Evolutionary conservation across 2,329 filamentous ascomycete genomes (phyloP).

Genomic region (Phyllosticta citribraziliensis): DNA sequence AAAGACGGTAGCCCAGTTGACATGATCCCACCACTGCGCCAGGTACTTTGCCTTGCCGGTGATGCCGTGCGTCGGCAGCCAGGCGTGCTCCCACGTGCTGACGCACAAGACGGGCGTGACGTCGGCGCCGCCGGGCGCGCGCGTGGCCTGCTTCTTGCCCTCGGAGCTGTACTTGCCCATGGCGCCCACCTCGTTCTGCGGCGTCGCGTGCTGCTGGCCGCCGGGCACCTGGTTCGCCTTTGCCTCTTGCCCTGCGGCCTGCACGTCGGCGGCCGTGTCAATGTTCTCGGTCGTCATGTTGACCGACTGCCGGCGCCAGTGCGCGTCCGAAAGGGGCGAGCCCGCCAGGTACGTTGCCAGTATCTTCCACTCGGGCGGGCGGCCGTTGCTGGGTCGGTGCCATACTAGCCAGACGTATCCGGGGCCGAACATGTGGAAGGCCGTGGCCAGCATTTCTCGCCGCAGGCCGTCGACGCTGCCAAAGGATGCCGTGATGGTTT

Average conservation of each 20-base stretch:
- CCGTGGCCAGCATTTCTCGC: conserved; percentile 69
- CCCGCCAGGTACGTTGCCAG: conserved; percentile 87
- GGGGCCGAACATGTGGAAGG: conserved; percentile 86
- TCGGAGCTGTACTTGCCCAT: conserved; percentile 26
- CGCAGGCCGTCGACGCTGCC: conserved; percentile 74
- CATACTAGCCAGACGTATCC: conserved; percentile 91
- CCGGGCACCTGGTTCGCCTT: not conserved
- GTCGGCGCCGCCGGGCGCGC: conserved; percentile 57
- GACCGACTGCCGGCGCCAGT: conserved; percentile 60
- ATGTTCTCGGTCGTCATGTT: conserved; percentile 57
- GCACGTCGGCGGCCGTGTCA: conserved; percentile 16
- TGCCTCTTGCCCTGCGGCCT: not conserved
- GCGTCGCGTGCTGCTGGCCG: conserved; percentile 2
- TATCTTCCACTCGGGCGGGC: conserved; percentile 50
- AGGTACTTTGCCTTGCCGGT: conserved; percentile 65
- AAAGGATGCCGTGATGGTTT: conserved; percentile 60
- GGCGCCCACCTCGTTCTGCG: conserved; percentile 29
- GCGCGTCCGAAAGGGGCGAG: conserved; percentile 74
- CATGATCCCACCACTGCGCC: conserved; percentile 73
- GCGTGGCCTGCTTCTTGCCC: conserved; percentile 23
- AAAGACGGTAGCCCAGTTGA: conserved; percentile 72
- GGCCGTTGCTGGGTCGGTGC: conserved; percentile 30
- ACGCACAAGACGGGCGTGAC: conserved; percentile 75
- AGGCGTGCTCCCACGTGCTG: conserved; percentile 95
- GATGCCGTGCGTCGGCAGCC: conserved; percentile 71